Evolutionary conservation across 306 rosid species (phyloP).

Genomic region (Luffa aegyptiaca): DNA sequence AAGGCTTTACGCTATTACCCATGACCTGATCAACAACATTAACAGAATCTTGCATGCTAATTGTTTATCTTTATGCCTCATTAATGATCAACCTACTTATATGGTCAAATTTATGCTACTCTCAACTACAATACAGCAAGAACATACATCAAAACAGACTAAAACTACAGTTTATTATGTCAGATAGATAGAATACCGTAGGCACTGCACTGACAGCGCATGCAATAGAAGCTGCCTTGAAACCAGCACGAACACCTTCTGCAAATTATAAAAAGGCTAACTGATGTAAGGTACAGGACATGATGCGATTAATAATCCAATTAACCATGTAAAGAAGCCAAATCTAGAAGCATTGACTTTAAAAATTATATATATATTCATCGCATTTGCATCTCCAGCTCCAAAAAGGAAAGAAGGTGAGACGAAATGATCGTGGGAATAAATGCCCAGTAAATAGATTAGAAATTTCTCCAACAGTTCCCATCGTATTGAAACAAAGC

Average conservation of each 20-base stretch:
- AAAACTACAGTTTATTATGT: background rate
- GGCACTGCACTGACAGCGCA: slow-evolving; percentile 55
- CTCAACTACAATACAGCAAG: background rate
- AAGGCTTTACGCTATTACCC: background rate
- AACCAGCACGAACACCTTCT: slow-evolving; percentile 79
- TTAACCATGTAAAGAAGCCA: background rate
- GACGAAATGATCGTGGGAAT: background rate
- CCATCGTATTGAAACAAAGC: background rate
- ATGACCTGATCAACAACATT: background rate
- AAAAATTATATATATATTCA: too few relatives aligned
- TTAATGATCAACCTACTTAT: background rate
- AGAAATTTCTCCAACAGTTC: background rate
- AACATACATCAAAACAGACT: background rate
- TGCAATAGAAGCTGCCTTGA: slow-evolving; percentile 55
- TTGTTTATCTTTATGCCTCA: background rate
- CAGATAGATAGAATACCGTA: slow-evolving; percentile 47
- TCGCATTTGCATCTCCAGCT: background rate
- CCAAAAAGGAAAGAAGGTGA: background rate
- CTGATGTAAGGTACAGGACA: background rate
- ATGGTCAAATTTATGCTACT: background rate
- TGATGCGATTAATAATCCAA: background rate
- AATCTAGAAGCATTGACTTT: background rate
- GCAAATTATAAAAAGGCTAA: slow-evolving; percentile 27
- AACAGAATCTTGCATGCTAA: background rate
- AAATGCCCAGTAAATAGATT: background rate